Evolutionary conservation across 305 asterid genomes (phyloP).

Genomic region (Rubia balearica): DNA sequence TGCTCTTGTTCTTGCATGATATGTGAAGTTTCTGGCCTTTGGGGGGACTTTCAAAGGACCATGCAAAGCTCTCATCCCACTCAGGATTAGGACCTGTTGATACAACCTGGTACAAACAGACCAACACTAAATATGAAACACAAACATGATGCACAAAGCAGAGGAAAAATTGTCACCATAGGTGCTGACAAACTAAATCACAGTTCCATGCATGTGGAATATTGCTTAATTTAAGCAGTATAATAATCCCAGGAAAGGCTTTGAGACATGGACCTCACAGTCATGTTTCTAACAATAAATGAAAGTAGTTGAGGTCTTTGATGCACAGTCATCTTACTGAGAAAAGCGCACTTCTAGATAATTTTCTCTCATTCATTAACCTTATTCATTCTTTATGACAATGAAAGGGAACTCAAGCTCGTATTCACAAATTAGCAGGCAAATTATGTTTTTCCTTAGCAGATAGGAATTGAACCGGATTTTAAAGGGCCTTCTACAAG

Average conservation of each 20-base stretch:
- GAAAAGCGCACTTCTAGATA: not conserved
- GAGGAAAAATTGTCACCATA: not conserved
- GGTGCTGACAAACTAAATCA: not conserved
- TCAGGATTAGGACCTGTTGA: slow-evolving; percentile 95
- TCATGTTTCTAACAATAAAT: not conserved
- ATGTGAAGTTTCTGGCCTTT: slow-evolving; percentile 98
- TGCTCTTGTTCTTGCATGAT: slow-evolving; percentile 99
- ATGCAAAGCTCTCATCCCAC: slow-evolving; percentile 88
- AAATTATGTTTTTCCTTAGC: not conserved
- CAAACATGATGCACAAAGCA: not conserved
- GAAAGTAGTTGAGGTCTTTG: not conserved
- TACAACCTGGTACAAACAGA: slow-evolving; percentile 48
- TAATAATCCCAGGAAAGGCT: not conserved
- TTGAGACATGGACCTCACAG: too few relatives aligned
- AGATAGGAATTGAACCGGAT: not conserved
- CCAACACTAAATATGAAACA: not conserved
- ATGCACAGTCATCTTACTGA: not conserved
- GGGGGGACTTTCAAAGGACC: slow-evolving; percentile 98
- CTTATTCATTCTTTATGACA: not conserved
- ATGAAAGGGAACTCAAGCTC: not conserved
- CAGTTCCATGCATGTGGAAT: not conserved
- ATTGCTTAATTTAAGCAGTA: not conserved
- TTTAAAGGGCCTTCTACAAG: not conserved
- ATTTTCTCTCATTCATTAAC: not conserved
- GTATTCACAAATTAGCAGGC: not conserved